Evolutionary conservation across 805 yeast species (phyloP), one percentile per base, ranked within the genome.

Genomic region (Ascoidea asiatica): DNA sequence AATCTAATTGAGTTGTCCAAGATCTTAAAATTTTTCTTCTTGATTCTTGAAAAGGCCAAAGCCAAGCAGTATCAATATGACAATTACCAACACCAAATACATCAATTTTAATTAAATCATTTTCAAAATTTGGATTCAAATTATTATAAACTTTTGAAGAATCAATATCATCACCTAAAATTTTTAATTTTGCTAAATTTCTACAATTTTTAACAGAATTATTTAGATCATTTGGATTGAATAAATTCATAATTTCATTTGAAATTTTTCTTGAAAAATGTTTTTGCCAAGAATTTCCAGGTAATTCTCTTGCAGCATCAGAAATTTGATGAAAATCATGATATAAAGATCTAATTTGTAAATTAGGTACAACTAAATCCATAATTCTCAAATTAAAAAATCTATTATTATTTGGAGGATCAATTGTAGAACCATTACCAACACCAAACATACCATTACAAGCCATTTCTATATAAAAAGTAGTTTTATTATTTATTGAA

Each of bases 1-100:
- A 62, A 44, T 86, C 80, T 43, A 90, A 66, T 64, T 90, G 98
- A 7, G 95, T 77, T 0, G 95, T 80, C 97, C 97, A 90, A 5
- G 95, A 86, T 51, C 98, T 73, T 2, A 89, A 95, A 45, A 90
- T 77, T 58, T 90, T 90, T 43, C 97, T 75, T 53, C 84, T 81
- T 1, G 97, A 87, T 59, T 92, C 97, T 2, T 95, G 97, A 67
- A 82, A 90, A n/a, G 97, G 97, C 98, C 98, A 90, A 47, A 88
- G 69, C 98, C 98, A 90, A 15, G 97, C 97, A 17, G 97, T 90
- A 57, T 90, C 98, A 53, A 89, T 89, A 60, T 89, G 97, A 60
- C 97, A 92, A 59, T 92, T 85, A 39, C 98, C 98, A 51, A 92
- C 72, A 6, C 85, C 95, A 60, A 67, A 81, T 8, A 89, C 95